Percentiles rank a stretch among this genome's conserved stretches.
Conservation (phyloP, 2,329 filamentous ascomycete species). For the Aspergillus sp. region DNA sequence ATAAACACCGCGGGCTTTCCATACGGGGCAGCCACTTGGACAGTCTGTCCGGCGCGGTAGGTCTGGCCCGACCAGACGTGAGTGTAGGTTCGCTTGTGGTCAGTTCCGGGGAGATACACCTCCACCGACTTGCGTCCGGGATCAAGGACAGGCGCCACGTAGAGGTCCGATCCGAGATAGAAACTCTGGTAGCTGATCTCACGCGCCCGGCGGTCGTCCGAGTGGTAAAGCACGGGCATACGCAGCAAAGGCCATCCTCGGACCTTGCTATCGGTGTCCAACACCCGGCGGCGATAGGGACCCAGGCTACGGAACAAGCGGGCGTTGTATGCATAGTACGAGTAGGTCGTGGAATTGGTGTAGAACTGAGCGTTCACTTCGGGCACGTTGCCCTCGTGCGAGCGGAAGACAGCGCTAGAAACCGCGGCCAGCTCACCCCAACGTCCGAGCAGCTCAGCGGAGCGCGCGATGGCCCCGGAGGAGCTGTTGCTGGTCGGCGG, state of each 20-base stretch:
- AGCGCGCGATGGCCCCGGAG: conserved; percentile 34
- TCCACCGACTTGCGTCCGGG: conserved; percentile 14
- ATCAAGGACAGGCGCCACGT: conserved; percentile 24
- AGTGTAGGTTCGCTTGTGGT: no score
- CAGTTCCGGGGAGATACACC: conserved; percentile 11
- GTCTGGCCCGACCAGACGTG: no score
- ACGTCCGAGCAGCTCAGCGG: conserved; percentile 35
- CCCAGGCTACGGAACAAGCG: conserved; percentile 35
- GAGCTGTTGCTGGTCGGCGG: conserved; percentile 6
- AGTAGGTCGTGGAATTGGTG: conserved; percentile 33
- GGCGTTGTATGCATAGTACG: conserved; percentile 37
- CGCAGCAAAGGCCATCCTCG: conserved; percentile 11
- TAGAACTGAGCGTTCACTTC: conserved; percentile 39
- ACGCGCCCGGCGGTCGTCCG: conserved; percentile 17
- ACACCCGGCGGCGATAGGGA: conserved; percentile 26
- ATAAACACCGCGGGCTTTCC: no score
- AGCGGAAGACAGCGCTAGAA: conserved; percentile 29
- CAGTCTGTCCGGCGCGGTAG: no score
- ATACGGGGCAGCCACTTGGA: no score
- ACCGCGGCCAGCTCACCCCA: conserved; percentile 40
- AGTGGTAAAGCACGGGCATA: conserved; percentile 26
- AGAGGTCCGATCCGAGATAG: conserved; percentile 22
- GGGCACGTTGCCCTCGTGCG: conserved; percentile 40
- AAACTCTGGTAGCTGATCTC: conserved; percentile 25
- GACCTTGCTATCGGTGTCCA: no score